These are phyloP conservation scores for Pseudonectria foliicola DNA, from an alignment of 2,329 filamentous ascomycete genomes.

Conservation along the genomic window DNA sequence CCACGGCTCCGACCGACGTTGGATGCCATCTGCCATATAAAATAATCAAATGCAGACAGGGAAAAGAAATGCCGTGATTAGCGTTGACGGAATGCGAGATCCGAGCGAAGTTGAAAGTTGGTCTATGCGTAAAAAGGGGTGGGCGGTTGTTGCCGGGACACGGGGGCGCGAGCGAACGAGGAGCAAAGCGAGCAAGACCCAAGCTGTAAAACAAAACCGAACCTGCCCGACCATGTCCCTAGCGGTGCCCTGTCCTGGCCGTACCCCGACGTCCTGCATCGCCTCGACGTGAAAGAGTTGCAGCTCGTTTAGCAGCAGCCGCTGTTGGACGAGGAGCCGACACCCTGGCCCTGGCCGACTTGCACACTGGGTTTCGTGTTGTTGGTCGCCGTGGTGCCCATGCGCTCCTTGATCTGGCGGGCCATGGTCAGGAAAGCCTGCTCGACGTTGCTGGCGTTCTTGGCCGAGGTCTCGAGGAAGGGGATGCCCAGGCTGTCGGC, in stretches of 20 bases:
- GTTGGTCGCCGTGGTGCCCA: slow-evolving; percentile 90
- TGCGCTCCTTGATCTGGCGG: slow-evolving; percentile 98
- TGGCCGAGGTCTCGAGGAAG: slow-evolving; percentile 98
- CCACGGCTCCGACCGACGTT: slow-evolving; percentile 4
- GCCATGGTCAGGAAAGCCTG: slow-evolving; percentile 99
- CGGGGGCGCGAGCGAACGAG: slow-evolving; percentile 3
- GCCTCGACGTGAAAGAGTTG: slow-evolving; percentile 14
- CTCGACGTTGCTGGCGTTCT: slow-evolving; percentile 99
- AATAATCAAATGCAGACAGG: slow-evolving; percentile 12
- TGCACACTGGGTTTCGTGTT: slow-evolving; percentile 99
- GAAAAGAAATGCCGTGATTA: slow-evolving; percentile 9
- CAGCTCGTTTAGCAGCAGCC: slow-evolving; percentile 72
- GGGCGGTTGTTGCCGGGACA: no score
- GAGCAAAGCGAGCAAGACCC: slow-evolving; percentile 14
- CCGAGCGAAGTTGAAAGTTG: slow-evolving; percentile 27
- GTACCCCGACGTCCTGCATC: slow-evolving; percentile 23
- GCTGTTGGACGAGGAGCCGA: slow-evolving; percentile 76
- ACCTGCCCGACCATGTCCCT: slow-evolving; percentile 24
- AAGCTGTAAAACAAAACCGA: slow-evolving; percentile 21
- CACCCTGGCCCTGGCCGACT: slow-evolving; percentile 89
- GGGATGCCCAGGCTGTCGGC: slow-evolving; percentile 97
- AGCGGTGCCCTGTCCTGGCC: slow-evolving; percentile 19
- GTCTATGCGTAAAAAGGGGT: slow-evolving; percentile 30
- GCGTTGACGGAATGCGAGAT: slow-evolving; percentile 21
- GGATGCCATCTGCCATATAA: background rate